Conservation (phyloP, 2,329 filamentous ascomycete genomes). For the Sphaerulina populicola region DNA sequence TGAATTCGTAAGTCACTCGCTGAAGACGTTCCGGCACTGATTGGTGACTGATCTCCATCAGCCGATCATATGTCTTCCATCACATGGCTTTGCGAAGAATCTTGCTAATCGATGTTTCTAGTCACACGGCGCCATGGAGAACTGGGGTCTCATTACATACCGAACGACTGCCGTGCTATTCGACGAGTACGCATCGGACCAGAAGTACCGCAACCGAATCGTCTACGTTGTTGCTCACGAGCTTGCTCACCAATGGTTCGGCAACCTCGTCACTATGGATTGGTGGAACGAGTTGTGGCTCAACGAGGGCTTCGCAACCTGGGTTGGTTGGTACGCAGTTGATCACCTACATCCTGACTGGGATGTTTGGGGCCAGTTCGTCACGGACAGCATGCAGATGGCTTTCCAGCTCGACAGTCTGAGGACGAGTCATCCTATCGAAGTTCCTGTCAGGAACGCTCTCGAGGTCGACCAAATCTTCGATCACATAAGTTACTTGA, state of each 20-base stretch:
- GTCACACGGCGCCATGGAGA: slow-evolving; percentile 78
- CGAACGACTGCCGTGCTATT: slow-evolving; percentile 87
- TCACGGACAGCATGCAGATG: slow-evolving; percentile 87
- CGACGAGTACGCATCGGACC: slow-evolving; percentile 83
- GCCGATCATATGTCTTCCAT: slow-evolving; percentile 38
- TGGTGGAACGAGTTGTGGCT: slow-evolving; percentile 75
- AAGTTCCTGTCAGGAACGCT: slow-evolving; percentile 87
- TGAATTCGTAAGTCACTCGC: slow-evolving; percentile 63
- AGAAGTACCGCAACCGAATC: slow-evolving; percentile 83
- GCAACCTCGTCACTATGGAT: slow-evolving; percentile 91
- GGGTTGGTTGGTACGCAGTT: slow-evolving; percentile 91
- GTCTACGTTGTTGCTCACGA: slow-evolving; percentile 98
- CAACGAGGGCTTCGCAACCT: slow-evolving; percentile 91
- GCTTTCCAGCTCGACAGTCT: slow-evolving; percentile 85
- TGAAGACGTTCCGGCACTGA: background rate
- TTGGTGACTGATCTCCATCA: slow-evolving; percentile 23
- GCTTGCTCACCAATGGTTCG: slow-evolving; percentile 93
- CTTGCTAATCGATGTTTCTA: slow-evolving; percentile 40
- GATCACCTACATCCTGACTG: slow-evolving; percentile 92
- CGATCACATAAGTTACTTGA: slow-evolving; percentile 90
- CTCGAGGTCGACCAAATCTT: slow-evolving; percentile 98
- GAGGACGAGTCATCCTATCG: slow-evolving; percentile 87
- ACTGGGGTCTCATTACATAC: slow-evolving; percentile 95
- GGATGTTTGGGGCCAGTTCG: slow-evolving; percentile 96
- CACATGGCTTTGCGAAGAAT: background rate